Base-by-base conservation (phyloP, 768 basidiomycete species). In the Russula abietina region DNA sequence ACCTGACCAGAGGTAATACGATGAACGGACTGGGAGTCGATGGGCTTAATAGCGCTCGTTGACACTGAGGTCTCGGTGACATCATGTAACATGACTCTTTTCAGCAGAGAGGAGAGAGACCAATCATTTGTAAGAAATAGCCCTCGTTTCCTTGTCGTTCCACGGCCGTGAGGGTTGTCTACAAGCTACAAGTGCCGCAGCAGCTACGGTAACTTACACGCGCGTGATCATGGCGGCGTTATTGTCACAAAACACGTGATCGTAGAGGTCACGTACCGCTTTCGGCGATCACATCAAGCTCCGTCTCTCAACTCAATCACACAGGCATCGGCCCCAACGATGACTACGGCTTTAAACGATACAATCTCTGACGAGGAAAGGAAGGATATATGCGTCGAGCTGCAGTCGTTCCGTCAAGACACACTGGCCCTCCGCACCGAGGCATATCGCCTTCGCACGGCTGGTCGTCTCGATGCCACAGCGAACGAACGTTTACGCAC, bases 1-100 rank as follows among this genome's bases (percentile, higher is more conserved):
- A 98, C 96, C 72, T 98, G 97, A 2, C 96, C 96, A 2, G 93
- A 93, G 0, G 94, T 91, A 58, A 99, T 91, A 58, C 83, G 80
- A 72, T 98, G 97, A 11, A 95, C 79, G 3, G 94, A 91, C 5
- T 80, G 74, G 3, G 76, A 74, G 69, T 95, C 92, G 66, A 98
- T 93, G 5, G 87, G 78, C 39, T 73, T 76, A 65, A 83, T 83
- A 8, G 26, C 59, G 4, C 6, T 26, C 3, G 22, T 55, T 28
- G 38, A 50, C 22, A 17, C 38, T 30, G 62, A 55, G 5, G n/a
- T 46, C 26, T 49, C 33, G 22, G 48, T 36, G 14, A 33, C 49
- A 46, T 26, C 22, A 6, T 41, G 32, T 17, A 39, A 22, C 63
- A 64, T 59, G 30, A 19, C 38, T 6, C n/a, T 26, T 26, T 54